Base-by-base conservation (phyloP, 768 basidiomycete species). In the Collybia sordida region DNA sequence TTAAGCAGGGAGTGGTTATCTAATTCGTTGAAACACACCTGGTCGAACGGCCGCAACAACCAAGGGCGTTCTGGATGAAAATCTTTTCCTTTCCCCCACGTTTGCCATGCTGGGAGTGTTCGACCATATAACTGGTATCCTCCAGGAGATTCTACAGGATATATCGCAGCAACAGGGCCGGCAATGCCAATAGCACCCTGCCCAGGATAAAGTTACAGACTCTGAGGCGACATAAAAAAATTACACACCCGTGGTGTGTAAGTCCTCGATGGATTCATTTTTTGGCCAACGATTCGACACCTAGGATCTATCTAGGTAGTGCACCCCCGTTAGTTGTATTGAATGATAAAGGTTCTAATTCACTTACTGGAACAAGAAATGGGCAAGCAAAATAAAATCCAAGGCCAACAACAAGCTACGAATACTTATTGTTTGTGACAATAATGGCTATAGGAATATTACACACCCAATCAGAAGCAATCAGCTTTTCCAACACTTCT, bases 201-300 rank as follows among this genome's bases (percentile, higher is more conserved):
- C 41, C 47, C 21, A 8, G 37, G 18, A 8, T 21, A 46, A 11
- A 24, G 36, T 23, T 9, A 47, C 4, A 9, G 25, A 3, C 48
- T 53, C 12, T 23, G 24, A 31, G 14, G 14, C 24, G 22, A 5
- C 19, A 9, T 22, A 19, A 55, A 34, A 6, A 19, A 15, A 41
- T 39, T 17, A 63, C 73, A 36, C 59, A 82, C 82, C 35, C 78
- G 70, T 7, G 85, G 82, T 0, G 86, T 88, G 51, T 72, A 83
- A 0, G 83, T 84, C 6, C 86, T 69, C 0, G 84, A 85, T 0
- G 86, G 86, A 48, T 88, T 88, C 82, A 87, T 86, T 63, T 88
- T 89, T 51, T 87, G 86, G 0, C 81, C 83, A 4, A 82, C 73
- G 0, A 88, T 62, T 31, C 84, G 70, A 50, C 76, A 79, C 24